Evolutionary conservation across 1,139 yeast genomes (phyloP).

Genomic region (Debaryomyces robertsiae): DNA sequence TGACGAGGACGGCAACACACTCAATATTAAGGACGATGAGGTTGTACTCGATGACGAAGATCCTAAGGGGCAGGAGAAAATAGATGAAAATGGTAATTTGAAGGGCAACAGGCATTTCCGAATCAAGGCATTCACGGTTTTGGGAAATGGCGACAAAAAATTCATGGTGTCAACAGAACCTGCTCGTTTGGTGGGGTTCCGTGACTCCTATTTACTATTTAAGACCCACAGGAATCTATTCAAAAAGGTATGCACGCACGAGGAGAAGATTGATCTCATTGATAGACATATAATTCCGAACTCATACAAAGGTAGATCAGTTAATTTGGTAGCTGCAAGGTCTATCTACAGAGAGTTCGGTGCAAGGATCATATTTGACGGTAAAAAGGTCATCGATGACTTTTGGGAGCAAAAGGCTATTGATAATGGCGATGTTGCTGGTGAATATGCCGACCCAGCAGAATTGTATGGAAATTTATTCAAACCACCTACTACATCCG

Average conservation of each 20-base stretch:
- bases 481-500: slow-evolving; percentile 20
- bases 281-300: slow-evolving; percentile 83
- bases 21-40: slow-evolving; percentile 74
- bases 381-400: slow-evolving; percentile 82
- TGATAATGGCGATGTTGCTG: slow-evolving; percentile 72
- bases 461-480: slow-evolving; percentile 38
- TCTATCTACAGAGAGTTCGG: slow-evolving; percentile 93
- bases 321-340: slow-evolving; percentile 88
- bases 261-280: slow-evolving; percentile 81
- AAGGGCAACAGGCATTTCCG: slow-evolving; percentile 77
- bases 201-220: slow-evolving; percentile 89
- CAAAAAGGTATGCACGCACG: slow-evolving; percentile 74
- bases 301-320: slow-evolving; percentile 87
- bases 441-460: slow-evolving; percentile 78
- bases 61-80: slow-evolving; percentile 75
- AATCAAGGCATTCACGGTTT: slow-evolving; percentile 78
- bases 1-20: slow-evolving; percentile 55
- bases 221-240: slow-evolving; percentile 77
- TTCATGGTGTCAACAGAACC: slow-evolving; percentile 96
- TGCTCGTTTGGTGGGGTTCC: slow-evolving; percentile 89
- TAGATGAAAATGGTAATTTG: slow-evolving; percentile 67
- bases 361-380: slow-evolving; percentile 76
- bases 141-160: slow-evolving; percentile 69
- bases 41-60: slow-evolving; percentile 74
- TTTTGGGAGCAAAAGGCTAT: slow-evolving; percentile 80